Evolutionary conservation across 2,329 filamentous ascomycete genomes (phyloP).

Genomic region (Fusarium graminum): DNA sequence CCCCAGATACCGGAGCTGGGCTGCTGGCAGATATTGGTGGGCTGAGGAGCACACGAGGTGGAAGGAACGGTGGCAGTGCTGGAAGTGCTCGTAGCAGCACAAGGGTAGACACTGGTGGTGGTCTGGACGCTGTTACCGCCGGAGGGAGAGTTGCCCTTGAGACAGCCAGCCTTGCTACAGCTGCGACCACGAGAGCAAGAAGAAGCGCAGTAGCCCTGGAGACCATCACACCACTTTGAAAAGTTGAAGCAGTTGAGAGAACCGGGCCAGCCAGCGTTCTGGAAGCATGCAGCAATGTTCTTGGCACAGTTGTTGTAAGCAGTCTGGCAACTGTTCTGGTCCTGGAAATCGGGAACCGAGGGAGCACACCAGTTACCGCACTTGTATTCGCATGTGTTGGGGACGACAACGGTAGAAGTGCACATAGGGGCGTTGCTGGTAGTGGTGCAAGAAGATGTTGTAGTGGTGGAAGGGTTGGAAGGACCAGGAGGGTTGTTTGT

Average conservation of each 20-base stretch:
- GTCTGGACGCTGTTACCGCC: constrained; percentile 53
- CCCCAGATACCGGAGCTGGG: constrained; percentile 69
- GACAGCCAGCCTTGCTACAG: constrained; percentile 61
- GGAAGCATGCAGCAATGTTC: constrained; percentile 65
- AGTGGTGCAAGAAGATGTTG: constrained; percentile 49
- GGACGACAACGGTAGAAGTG: constrained; percentile 60
- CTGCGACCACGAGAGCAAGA: constrained; percentile 51
- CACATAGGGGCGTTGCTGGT: constrained; percentile 60
- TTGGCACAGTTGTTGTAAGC: constrained; percentile 61
- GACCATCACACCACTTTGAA: constrained; percentile 62
- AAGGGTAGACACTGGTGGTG: constrained; percentile 54
- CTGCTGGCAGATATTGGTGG: constrained; percentile 67
- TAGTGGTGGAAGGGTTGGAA: constrained; percentile 27
- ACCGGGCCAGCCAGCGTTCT: constrained; percentile 63
- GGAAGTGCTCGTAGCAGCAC: constrained; percentile 49
- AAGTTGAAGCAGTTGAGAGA: constrained; percentile 65
- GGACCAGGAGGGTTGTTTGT: constrained; percentile 18
- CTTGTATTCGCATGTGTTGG: constrained; percentile 66
- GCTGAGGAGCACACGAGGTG: constrained; percentile 58
- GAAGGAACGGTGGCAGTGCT: constrained; percentile 51
- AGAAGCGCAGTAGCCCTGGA: constrained; percentile 60
- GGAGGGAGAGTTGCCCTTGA: constrained; percentile 57
- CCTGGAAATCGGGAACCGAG: constrained; percentile 62
- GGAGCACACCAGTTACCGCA: constrained; percentile 67
- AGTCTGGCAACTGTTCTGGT: constrained; percentile 57